Conservation (phyloP, 495 filamentous ascomycete species). For the Sordaria brevicollis region DNA sequence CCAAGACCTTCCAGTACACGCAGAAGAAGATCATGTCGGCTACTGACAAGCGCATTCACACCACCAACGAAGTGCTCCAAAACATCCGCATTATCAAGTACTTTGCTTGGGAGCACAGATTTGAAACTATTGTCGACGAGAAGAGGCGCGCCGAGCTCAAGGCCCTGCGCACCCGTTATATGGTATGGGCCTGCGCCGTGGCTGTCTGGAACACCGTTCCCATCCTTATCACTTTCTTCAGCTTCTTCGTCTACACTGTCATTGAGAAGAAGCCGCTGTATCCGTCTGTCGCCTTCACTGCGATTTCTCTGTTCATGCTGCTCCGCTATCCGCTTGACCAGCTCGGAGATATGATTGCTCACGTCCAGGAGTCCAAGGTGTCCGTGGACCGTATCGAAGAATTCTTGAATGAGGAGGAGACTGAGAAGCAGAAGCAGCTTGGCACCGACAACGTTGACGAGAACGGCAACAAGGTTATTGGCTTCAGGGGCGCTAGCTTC, state of each 20-base stretch:
- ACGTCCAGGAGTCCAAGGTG: conserved; percentile 95
- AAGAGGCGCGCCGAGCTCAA: conserved; percentile 72
- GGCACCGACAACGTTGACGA: conserved; percentile 49
- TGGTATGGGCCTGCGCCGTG: conserved; percentile 83
- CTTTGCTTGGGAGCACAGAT: conserved; percentile 97
- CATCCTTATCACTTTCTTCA: conserved; percentile 89
- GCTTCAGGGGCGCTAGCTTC: conserved; percentile 73
- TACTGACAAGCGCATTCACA: conserved; percentile 92
- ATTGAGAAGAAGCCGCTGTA: conserved; percentile 83
- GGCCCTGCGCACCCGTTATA: conserved; percentile 69
- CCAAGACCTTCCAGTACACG: conserved; percentile 67
- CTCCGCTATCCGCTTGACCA: conserved; percentile 92
- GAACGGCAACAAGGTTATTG: conserved; percentile 57
- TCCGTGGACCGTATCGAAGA: conserved; percentile 95
- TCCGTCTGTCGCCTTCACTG: conserved; percentile 92
- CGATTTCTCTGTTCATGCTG: conserved; percentile 91
- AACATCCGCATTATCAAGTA: conserved; percentile 99
- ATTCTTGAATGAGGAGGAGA: conserved; percentile 90
- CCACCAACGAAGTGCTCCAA: conserved; percentile 92
- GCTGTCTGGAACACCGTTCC: conserved; percentile 96
- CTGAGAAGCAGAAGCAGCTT: conserved; percentile 89
- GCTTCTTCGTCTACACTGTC: conserved; percentile 86
- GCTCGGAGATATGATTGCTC: conserved; percentile 96
- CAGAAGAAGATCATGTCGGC: conserved; percentile 89
- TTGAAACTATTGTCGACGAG: conserved; percentile 76